Evolutionary conservation across 305 asterid genomes (phyloP), one percentile per base, ranked within the genome.

Genomic region (Petunia hybrid): DNA sequence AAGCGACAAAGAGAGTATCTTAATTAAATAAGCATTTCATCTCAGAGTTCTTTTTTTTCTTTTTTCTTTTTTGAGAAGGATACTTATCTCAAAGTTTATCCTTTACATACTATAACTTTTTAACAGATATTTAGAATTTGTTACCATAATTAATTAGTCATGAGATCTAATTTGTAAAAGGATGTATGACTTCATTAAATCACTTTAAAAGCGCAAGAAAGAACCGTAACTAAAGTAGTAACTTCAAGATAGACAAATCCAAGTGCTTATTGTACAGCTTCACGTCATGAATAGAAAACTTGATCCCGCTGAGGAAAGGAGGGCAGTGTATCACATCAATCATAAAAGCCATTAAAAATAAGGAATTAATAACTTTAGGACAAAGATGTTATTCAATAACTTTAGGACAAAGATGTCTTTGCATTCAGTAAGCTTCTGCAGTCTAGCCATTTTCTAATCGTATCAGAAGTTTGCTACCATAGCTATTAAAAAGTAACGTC

Each of bases 381-480:
- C 60, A 45, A 16, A 70, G n/a, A 51, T 22, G 31, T 0, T 46
- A 22, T 46, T 46, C 77, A 22, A 45, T 45, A 41, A 70, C 45
- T 70, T 70, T 45, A 45, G 42, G 41, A 70, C 60, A 45, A 16
- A 70, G n/a, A 51, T 70, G 45, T 68, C 76, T 43, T 70, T 70
- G 46, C 41, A 41, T 5, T 22, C 8, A 45, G 5, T 2, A 57
- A 9, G 73, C 73, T n/a, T 70, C 41, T 10, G 4, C 2, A 5
- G 42, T 45, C 59, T 1, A 45, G 31, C 22, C 1, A 70, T 46
- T 4, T 22, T 70, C 60, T 70, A 22, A 41, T 9, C 5, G 42
- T 46, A 45, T 46, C 59, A 45, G 46, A 69, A 4, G 4, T 70
- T 9, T 9, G 2, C 57, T 43, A 43, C 16, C 22, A 4, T 45